phyloP scores from a whole-genome alignment of 495 filamentous ascomycete species.

The Talaromyces liani region DNA sequence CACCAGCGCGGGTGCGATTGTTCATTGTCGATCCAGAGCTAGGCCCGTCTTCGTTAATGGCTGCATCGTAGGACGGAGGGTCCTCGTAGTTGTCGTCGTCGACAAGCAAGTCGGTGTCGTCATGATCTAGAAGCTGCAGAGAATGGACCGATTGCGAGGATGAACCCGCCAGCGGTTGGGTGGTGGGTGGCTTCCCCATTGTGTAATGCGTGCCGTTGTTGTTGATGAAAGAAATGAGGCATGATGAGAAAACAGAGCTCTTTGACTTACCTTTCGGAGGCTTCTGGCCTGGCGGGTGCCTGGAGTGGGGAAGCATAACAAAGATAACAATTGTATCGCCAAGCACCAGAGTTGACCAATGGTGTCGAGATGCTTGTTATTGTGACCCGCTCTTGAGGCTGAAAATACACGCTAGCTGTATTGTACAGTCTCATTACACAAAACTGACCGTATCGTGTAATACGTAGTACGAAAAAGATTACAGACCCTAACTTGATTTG shows the following conservation, averaged over 20 bases:
- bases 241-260: not conserved
- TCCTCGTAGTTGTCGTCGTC: not conserved
- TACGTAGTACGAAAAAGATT: not conserved
- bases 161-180: not conserved
- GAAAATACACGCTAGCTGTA: not conserved
- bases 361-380: too few relatives aligned
- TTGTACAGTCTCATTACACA: not conserved
- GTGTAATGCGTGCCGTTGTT: not conserved
- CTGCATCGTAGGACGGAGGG: constrained; percentile 5
- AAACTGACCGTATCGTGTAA: not conserved
- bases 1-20: not conserved
- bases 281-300: not conserved
- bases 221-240: not conserved
- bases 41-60: not conserved
- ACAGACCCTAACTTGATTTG: not conserved
- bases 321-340: not conserved
- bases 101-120: not conserved
- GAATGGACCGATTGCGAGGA: constrained; percentile 1
- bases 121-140: not conserved
- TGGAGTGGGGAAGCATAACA: not conserved
- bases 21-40: not conserved
- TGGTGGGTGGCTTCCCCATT: not conserved
- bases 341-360: not conserved
- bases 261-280: not conserved
- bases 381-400: not conserved